Evolutionary conservation across 208 protist genomes (phyloP).

Genomic region (Trypanosoma mega): DNA sequence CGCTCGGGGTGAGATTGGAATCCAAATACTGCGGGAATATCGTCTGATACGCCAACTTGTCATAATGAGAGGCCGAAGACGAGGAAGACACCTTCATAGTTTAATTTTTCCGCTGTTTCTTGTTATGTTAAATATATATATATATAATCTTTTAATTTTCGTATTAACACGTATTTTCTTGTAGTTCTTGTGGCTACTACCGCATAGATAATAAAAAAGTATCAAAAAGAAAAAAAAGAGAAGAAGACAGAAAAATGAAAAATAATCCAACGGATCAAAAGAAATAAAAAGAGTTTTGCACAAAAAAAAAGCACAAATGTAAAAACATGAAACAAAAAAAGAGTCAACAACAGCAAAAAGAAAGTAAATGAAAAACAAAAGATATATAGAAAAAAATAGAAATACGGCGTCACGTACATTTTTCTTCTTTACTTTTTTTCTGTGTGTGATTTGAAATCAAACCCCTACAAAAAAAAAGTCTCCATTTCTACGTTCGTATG

Average conservation of each 20-base stretch:
- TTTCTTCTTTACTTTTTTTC: neutral
- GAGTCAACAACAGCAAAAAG: neutral
- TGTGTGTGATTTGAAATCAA: neutral
- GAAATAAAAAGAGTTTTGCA: neutral
- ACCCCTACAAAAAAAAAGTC: neutral
- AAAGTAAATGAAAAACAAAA: conserved; percentile 1
- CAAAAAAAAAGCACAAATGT: no score
- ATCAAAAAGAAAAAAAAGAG: conserved; percentile 18
- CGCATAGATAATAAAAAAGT: neutral
- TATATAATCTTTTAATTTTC: no score
- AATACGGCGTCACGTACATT: neutral
- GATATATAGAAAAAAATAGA: neutral
- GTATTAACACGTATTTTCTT: no score
- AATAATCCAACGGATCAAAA: conserved; percentile 35
- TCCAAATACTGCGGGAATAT: conserved; percentile 90
- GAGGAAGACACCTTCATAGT: conserved; percentile 5
- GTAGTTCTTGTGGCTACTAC: no score
- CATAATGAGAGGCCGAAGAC: conserved; percentile 23
- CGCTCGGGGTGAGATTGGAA: conserved; percentile 56
- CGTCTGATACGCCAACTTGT: conserved; percentile 75
- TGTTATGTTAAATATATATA: conserved; percentile 6
- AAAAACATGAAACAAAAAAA: neutral
- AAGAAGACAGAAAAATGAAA: conserved; percentile 3
- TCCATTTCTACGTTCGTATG: neutral
- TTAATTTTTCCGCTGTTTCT: neutral